phyloP scores from a whole-genome alignment of 169 alveolate genomes.

The Besnoitia besnoiti region DNA sequence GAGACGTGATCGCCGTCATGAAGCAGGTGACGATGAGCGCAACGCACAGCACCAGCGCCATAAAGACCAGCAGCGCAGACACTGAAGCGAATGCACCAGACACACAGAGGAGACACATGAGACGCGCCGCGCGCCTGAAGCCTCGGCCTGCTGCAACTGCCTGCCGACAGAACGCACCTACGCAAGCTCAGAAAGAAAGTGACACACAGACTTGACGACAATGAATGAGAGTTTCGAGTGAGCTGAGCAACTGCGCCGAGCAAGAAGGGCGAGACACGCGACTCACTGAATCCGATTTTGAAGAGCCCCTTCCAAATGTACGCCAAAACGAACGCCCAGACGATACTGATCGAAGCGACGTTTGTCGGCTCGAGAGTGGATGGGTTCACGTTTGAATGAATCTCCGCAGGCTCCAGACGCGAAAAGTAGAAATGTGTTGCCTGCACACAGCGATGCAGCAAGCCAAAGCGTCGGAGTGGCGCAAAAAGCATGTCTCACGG shows the following conservation, averaged over 20 bases:
- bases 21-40: not conserved
- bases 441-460: too few relatives aligned
- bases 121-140: not conserved
- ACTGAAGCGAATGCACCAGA: not conserved
- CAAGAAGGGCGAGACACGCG: too few relatives aligned
- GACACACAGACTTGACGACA: too few relatives aligned
- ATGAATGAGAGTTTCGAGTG: too few relatives aligned
- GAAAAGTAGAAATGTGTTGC: not conserved
- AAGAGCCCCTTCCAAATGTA: constrained; percentile 14
- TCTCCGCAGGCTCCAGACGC: not conserved
- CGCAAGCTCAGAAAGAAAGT: too few relatives aligned
- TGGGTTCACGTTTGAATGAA: not conserved
- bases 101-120: not conserved
- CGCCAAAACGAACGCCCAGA: not conserved
- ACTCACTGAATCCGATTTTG: not conserved
- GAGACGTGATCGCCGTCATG: not conserved
- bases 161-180: too few relatives aligned
- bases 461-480: too few relatives aligned
- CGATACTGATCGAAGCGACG: not conserved
- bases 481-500: too few relatives aligned
- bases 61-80: constrained; percentile 1
- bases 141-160: too few relatives aligned
- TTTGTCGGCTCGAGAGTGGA: not conserved
- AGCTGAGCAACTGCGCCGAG: too few relatives aligned
- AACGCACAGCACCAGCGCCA: not conserved